phyloP scores from a whole-genome alignment of 2,329 filamentous ascomycete genomes.

The Trichoderma brevicompactum region DNA sequence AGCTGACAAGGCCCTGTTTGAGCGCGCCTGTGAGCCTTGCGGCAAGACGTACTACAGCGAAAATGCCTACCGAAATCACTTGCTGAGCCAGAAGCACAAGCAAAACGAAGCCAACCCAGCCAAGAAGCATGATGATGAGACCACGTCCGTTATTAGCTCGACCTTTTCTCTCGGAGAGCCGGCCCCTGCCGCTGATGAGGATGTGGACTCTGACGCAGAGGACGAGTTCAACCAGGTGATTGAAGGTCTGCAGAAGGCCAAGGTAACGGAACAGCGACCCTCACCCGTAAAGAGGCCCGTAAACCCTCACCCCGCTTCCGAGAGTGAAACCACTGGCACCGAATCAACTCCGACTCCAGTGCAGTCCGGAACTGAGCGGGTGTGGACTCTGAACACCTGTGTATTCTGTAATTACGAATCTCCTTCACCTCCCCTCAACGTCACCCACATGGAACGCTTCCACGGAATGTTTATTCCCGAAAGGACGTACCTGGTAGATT shows the following conservation, averaged over 20 bases:
- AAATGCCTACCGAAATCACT: conserved; percentile 91
- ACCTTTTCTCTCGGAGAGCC: conserved; percentile 90
- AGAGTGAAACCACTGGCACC: conserved; percentile 42
- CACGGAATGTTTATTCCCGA: conserved; percentile 98
- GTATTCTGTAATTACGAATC: conserved; percentile 93
- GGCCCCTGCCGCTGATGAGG: conserved; percentile 52
- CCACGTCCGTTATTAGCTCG: conserved; percentile 83
- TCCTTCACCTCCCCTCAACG: conserved; percentile 73
- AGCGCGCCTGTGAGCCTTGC: conserved; percentile 80
- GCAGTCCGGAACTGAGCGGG: conserved; percentile 42
- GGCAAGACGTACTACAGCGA: conserved; percentile 95
- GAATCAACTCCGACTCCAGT: conserved; percentile 51
- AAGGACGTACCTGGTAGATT: conserved; percentile 77
- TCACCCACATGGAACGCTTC: conserved; percentile 86
- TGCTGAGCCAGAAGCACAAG: conserved; percentile 89
- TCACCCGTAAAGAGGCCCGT: conserved; percentile 61
- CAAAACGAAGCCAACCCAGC: conserved; percentile 46
- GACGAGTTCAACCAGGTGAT: conserved; percentile 78
- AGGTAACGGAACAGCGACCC: conserved; percentile 59
- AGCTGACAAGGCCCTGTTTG: conserved; percentile 85
- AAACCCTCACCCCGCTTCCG: conserved; percentile 52
- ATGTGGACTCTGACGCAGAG: conserved; percentile 69
- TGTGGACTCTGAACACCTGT: conserved; percentile 62
- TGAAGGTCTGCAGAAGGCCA: conserved; percentile 74
- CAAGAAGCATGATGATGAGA: conserved; percentile 64